Conservation (phyloP, 2,329 filamentous ascomycete species). For the Xylariaceae sp. region DNA sequence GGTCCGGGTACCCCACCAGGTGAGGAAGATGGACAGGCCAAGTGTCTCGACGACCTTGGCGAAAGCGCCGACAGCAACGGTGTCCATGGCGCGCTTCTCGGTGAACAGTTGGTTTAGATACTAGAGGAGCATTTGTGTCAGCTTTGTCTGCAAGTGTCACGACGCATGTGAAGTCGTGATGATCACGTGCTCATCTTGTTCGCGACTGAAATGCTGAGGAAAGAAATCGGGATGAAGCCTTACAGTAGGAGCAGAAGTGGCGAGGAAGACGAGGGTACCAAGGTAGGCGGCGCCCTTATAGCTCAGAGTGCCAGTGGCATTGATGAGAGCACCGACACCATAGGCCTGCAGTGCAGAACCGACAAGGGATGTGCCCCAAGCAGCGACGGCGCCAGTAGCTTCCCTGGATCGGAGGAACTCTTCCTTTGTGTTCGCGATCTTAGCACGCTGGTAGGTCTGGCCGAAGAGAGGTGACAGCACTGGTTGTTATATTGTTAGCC, state of each 20-base stretch:
- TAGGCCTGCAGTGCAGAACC: constrained; percentile 88
- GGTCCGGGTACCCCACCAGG: constrained; percentile 95
- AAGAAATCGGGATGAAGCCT: constrained; percentile 27
- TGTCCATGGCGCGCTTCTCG: constrained; percentile 89
- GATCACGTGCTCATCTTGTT: background rate
- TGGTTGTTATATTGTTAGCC: constrained; percentile 12
- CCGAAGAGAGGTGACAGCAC: constrained; percentile 87
- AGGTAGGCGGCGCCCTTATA: constrained; percentile 98
- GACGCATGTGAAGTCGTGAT: background rate
- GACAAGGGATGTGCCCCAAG: constrained; percentile 84
- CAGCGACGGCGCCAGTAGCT: constrained; percentile 77
- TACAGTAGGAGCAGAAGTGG: constrained; percentile 82
- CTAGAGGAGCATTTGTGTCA: constrained; percentile 40
- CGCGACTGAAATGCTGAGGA: background rate
- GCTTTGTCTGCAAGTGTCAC: background rate
- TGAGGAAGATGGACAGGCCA: constrained; percentile 84
- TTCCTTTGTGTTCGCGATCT: constrained; percentile 88
- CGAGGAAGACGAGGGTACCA: constrained; percentile 84
- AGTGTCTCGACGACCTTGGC: constrained; percentile 90
- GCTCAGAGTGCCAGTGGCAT: constrained; percentile 87
- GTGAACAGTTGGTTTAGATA: constrained; percentile 81
- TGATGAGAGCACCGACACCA: constrained; percentile 83
- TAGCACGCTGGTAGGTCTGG: constrained; percentile 88
- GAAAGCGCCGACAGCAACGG: constrained; percentile 76
- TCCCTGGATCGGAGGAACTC: constrained; percentile 95